phyloP scores from a whole-genome alignment of 2,329 filamentous ascomycete genomes.

The Cytospora piceicola region DNA sequence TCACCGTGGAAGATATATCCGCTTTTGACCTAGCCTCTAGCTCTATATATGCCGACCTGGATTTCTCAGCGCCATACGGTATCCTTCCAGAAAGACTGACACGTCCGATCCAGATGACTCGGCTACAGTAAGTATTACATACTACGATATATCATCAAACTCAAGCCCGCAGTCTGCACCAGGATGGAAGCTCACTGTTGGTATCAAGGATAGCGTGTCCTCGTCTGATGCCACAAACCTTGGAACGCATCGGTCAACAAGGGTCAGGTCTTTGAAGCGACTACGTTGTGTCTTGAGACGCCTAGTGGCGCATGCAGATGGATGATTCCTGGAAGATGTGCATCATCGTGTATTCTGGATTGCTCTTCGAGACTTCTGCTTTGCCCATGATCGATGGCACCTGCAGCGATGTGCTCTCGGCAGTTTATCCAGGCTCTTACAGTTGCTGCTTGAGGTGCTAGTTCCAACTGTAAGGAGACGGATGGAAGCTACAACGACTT shows the following conservation, averaged over 20 bases:
- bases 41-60: constrained; percentile 15
- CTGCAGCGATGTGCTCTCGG: constrained; percentile 10
- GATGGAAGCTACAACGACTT: constrained; percentile 13
- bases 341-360: constrained; percentile 18
- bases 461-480: constrained; percentile 16
- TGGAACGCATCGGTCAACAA: constrained; percentile 14
- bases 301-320: constrained; percentile 6
- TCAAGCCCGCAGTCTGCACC: not conserved
- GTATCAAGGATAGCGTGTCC: constrained; percentile 18
- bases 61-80: constrained; percentile 15
- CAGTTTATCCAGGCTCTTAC: constrained; percentile 10
- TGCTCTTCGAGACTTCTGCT: not conserved
- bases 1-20: not conserved
- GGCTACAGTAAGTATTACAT: constrained; percentile 21
- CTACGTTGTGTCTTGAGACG: constrained; percentile 19
- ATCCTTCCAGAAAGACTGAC: constrained; percentile 14
- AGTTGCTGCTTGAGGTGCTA: constrained; percentile 11
- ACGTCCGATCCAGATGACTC: constrained; percentile 10
- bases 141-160: constrained; percentile 21
- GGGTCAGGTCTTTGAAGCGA: constrained; percentile 19
- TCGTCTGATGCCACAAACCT: constrained; percentile 19
- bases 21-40: constrained; percentile 13
- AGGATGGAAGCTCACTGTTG: constrained; percentile 24
- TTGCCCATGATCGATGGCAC: constrained; percentile 13
- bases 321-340: constrained; percentile 23